phyloP scores from a whole-genome alignment of 2,329 filamentous ascomycete species.

The Seiridium cupressi region DNA sequence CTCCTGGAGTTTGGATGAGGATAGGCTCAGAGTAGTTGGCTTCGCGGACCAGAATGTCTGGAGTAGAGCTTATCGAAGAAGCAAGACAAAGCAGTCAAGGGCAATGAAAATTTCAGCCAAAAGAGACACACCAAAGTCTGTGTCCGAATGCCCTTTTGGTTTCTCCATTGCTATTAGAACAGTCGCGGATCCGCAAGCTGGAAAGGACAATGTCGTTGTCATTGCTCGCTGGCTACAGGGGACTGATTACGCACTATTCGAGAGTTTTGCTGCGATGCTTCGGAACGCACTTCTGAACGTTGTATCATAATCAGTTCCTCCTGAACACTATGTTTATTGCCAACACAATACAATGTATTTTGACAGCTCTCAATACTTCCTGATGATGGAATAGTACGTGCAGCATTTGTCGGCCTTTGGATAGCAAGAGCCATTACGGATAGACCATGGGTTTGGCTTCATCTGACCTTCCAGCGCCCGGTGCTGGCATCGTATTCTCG shows the following conservation, averaged over 20 bases:
- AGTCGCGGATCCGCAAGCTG: conserved; percentile 15
- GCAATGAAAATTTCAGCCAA: conserved; percentile 11
- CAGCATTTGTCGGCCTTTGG: too few species aligned
- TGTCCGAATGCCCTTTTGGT: conserved; percentile 47
- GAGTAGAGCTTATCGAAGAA: conserved; percentile 70
- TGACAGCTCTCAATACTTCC: too few species aligned
- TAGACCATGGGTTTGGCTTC: background rate
- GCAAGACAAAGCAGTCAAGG: conserved; percentile 36
- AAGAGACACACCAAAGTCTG: conserved; percentile 16
- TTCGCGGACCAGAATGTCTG: conserved; percentile 72
- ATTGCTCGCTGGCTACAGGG: conserved; percentile 74
- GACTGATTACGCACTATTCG: conserved; percentile 69
- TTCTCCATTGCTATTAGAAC: conserved; percentile 54
- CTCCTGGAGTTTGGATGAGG: conserved; percentile 62
- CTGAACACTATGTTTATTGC: too few species aligned
- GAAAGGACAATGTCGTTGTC: conserved; percentile 38
- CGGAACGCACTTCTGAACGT: conserved; percentile 14
- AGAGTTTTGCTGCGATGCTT: conserved; percentile 84
- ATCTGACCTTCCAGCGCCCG: background rate
- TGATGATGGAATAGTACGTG: too few species aligned
- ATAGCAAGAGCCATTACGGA: background rate
- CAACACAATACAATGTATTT: too few species aligned
- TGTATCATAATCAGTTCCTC: background rate
- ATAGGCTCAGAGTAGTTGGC: conserved; percentile 55
- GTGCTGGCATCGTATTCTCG: background rate